These are phyloP conservation scores for Friedmanniomyces endolithicus DNA, from an alignment of 495 filamentous ascomycete species.

Conservation along the genomic window DNA sequence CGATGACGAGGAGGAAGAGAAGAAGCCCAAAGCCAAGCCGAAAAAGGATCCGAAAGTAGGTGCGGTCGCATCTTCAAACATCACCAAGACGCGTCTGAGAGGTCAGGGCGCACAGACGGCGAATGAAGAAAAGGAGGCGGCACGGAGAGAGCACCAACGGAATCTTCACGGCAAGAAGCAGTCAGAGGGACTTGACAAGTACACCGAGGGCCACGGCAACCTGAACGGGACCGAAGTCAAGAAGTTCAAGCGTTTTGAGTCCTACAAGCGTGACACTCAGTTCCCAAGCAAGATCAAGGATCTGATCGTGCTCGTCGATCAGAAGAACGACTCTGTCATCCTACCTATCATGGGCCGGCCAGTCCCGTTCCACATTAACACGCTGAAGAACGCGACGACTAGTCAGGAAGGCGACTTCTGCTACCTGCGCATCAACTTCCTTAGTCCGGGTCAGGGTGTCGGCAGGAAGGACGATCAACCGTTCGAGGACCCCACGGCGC, in stretches of 20 bases:
- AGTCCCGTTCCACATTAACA: constrained; percentile 97
- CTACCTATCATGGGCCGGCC: constrained; percentile 95
- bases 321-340: constrained; percentile 77
- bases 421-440: constrained; percentile 90
- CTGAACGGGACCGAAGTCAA: constrained; percentile 86
- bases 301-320: constrained; percentile 76
- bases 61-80: constrained; percentile 77
- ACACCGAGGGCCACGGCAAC: constrained; percentile 64
- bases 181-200: constrained; percentile 69
- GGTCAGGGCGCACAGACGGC: constrained; percentile 74
- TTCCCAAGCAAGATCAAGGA: constrained; percentile 72
- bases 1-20: constrained; percentile 46
- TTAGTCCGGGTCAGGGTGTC: constrained; percentile 94
- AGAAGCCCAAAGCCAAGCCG: constrained; percentile 56
- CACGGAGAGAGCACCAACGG: constrained; percentile 84
- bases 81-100: constrained; percentile 84
- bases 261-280: constrained; percentile 96
- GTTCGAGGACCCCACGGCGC: constrained; percentile 89
- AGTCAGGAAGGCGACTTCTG: constrained; percentile 72
- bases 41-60: constrained; percentile 72
- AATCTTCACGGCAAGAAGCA: constrained; percentile 81
- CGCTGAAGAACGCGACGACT: constrained; percentile 68
- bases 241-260: constrained; percentile 97
- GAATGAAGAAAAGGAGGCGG: constrained; percentile 80
- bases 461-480: constrained; percentile 96